Evolutionary conservation across 2,329 filamentous ascomycete genomes (phyloP).

Genomic region (Clonostachys rhizophaga): DNA sequence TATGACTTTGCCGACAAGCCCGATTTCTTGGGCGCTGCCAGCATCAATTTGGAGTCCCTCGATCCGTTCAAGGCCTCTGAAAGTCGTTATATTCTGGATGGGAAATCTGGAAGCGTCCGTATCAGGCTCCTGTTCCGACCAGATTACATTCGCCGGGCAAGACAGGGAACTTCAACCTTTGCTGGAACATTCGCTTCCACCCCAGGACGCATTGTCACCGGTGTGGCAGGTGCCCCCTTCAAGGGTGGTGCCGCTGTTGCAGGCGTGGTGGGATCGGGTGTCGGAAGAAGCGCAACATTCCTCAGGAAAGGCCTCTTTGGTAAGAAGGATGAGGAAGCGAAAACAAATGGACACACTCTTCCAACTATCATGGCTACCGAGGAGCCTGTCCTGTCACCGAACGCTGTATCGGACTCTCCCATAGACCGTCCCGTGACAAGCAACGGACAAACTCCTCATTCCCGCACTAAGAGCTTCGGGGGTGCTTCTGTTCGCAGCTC

Average conservation of each 20-base stretch:
- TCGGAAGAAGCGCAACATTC: slow-evolving; percentile 88
- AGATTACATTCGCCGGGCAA: slow-evolving; percentile 79
- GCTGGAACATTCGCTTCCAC: slow-evolving; percentile 79
- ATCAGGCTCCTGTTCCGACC: slow-evolving; percentile 89
- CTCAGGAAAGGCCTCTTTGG: slow-evolving; percentile 78
- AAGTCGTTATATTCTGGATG: slow-evolving; percentile 71
- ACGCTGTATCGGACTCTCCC: slow-evolving; percentile 9
- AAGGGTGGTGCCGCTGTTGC: slow-evolving; percentile 82
- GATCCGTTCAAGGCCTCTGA: slow-evolving; percentile 84
- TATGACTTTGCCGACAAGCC: slow-evolving; percentile 97
- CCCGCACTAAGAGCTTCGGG: slow-evolving; percentile 53
- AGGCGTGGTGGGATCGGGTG: slow-evolving; percentile 67
- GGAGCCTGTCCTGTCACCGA: slow-evolving; percentile 16
- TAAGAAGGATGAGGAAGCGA: slow-evolving; percentile 61
- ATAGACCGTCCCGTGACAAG: slow-evolving; percentile 11
- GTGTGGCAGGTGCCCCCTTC: slow-evolving; percentile 81
- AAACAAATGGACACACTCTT: slow-evolving; percentile 37
- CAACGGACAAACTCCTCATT: slow-evolving; percentile 28
- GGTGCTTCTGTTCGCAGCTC: slow-evolving; percentile 65
- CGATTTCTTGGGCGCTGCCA: slow-evolving; percentile 76
- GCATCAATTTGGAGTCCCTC: slow-evolving; percentile 71
- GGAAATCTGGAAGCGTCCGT: slow-evolving; percentile 80
- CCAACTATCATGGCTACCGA: background rate
- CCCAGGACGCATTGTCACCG: slow-evolving; percentile 82
- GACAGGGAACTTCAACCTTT: slow-evolving; percentile 91